A percentile compares a stretch with the other conserved stretches of the same genome.
phyloP scores from a whole-genome alignment of 148 eudicot species.

The Fagopyrum esculentum region DNA sequence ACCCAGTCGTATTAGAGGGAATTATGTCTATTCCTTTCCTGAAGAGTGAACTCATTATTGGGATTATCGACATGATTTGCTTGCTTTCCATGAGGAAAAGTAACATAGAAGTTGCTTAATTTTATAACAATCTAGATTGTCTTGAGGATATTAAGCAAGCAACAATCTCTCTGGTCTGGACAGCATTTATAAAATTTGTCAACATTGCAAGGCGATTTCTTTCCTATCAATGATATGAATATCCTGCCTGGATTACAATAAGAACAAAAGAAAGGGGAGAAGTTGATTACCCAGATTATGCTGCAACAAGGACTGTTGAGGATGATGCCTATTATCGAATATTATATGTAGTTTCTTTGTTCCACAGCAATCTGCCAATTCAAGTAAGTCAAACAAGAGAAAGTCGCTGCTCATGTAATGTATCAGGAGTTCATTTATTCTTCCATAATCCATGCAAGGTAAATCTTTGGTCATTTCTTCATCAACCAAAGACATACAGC shows the following conservation, averaged over 20 bases:
- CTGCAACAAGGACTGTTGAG: conserved; percentile 78
- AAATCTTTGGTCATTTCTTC: conserved; percentile 96
- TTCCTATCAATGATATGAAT: not conserved
- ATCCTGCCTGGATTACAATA: not conserved
- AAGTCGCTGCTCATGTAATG: conserved; percentile 54
- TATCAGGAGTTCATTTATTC: conserved; percentile 67
- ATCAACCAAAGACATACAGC: conserved; percentile 80
- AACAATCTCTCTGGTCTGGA: not conserved
- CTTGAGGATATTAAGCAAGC: not conserved
- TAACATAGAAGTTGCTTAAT: not conserved
- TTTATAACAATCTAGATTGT: not conserved
- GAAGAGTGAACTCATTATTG: not conserved
- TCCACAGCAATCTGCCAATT: conserved; percentile 96
- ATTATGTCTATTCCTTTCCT: not conserved
- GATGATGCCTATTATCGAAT: conserved; percentile 88
- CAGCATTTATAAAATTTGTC: not conserved
- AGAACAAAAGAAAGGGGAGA: not conserved
- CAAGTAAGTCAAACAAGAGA: conserved; percentile 83
- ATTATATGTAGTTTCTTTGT: conserved; percentile 77
- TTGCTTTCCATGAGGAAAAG: not conserved
- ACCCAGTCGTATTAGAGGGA: not conserved
- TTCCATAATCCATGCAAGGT: conserved; percentile 85
- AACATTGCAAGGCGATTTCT: not conserved
- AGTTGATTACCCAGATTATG: conserved; percentile 77
- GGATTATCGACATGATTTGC: not conserved